Percentiles rank a stretch among this genome's conserved stretches.
Evolutionary conservation across 2,329 filamentous ascomycete genomes (phyloP).

Genomic region (Penicillium griseofulvum): DNA sequence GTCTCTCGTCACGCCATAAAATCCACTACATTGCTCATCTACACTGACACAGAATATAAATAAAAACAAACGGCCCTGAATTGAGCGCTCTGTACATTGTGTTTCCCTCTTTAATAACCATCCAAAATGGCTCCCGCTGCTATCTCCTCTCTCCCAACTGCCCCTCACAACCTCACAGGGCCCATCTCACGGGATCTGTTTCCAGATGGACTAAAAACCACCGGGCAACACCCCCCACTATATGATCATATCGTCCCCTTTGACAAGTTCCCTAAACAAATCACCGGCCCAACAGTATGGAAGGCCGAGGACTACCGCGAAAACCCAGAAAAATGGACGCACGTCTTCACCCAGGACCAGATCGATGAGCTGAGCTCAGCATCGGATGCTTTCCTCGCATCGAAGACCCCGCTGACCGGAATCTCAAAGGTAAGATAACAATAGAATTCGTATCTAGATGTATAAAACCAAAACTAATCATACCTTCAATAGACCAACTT

Average conservation of each 20-base stretch:
- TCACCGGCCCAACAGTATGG: slow-evolving; percentile 73
- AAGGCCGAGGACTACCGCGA: slow-evolving; percentile 61
- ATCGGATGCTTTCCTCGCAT: slow-evolving; percentile 67
- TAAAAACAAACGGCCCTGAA: neutral
- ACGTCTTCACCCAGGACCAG: slow-evolving; percentile 65
- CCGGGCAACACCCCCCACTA: slow-evolving; percentile 70
- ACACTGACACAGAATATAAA: slow-evolving; percentile 13
- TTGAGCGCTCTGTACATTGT: neutral
- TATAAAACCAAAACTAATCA: neutral
- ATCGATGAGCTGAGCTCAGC: slow-evolving; percentile 64
- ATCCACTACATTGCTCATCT: slow-evolving; percentile 25
- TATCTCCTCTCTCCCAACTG: slow-evolving; percentile 35
- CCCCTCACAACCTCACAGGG: slow-evolving; percentile 39
- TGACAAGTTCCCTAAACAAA: slow-evolving; percentile 66
- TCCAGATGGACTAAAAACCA: slow-evolving; percentile 65
- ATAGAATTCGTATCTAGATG: neutral
- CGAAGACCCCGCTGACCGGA: slow-evolving; percentile 65
- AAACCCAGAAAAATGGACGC: slow-evolving; percentile 68
- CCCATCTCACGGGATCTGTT: slow-evolving; percentile 51
- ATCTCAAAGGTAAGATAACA: slow-evolving; percentile 56
- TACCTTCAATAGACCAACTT: slow-evolving; percentile 52
- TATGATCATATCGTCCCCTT: slow-evolving; percentile 66
- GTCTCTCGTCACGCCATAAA: slow-evolving; percentile 28
- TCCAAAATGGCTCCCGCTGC: slow-evolving; percentile 38
- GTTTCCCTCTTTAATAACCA: slow-evolving; percentile 10